Base-by-base conservation (phyloP, 257 asterid genomes). In the Nicotiana sylvestris region DNA sequence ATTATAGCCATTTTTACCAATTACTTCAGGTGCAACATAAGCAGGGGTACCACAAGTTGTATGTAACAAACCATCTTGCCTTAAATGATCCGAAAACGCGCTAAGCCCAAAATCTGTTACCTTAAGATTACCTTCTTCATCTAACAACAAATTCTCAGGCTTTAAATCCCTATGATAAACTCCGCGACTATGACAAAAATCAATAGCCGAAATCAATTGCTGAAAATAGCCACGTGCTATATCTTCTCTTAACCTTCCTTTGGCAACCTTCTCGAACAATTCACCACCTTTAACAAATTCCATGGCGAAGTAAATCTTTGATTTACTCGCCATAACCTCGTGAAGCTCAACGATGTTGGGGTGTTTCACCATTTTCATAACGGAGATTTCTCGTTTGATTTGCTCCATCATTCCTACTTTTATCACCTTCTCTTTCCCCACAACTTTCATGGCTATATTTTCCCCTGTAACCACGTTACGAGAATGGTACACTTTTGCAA, bases 21-120 rank as follows among this genome's bases (percentile, higher is more conserved):
- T 91, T 16, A 92, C 93, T 85, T 92, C 97, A 35, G 97, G 97
- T 9, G 96, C 94, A 8, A 92, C 92, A 29, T 92, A 92, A 1
- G 94, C 93, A 65, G 94, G 96, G 9, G 97, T 92, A 2, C 97
- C 97, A 83, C 97, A 92, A 3, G 97, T 86, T 1, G 97, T 92
- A 87, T 92, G 97, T 61, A 92, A 84, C 78, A 92, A 57, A 1
- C 97, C 97, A 79, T 92, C 97, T 81, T 89, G 92, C 61, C 92
- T 6, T 58, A 91, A 87, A 39, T 92, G 93, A 61, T 89, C 95
- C 57, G 95, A 65, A 3, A 92, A 82, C 0, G 97, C 87, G 80
- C 92, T 92, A 27, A 92, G 90, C 3, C 97, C 97, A 81, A 92
- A 92, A 72, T 92, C 97, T 0, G 95, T 90, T 0, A 92, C 95